phyloP scores from a whole-genome alignment of 176 grass and related monocot genomes.

The Alopecurus myosuroides region DNA sequence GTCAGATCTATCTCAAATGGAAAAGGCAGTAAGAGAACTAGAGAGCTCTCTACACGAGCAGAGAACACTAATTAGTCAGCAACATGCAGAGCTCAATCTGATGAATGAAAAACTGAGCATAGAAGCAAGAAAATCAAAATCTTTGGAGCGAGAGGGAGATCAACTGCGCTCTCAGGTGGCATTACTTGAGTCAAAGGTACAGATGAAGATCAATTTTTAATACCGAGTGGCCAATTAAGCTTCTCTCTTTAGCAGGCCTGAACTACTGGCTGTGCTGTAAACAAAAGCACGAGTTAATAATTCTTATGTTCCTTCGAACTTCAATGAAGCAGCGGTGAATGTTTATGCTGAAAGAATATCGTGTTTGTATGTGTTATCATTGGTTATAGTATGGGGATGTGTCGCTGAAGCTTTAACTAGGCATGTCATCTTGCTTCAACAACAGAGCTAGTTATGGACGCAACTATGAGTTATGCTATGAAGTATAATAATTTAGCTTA shows the following conservation, averaged over 20 bases:
- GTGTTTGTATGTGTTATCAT: background rate
- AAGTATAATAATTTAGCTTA: background rate
- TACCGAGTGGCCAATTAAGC: background rate
- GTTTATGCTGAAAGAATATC: conserved; percentile 1
- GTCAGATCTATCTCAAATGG: conserved; percentile 54
- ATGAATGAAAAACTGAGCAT: conserved; percentile 75
- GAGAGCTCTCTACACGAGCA: conserved; percentile 60
- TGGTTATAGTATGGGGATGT: background rate
- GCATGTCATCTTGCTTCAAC: background rate
- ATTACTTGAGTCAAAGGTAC: conserved; percentile 92
- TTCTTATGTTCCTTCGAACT: background rate
- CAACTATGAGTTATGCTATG: background rate
- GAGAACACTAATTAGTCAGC: conserved; percentile 63
- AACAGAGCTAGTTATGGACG: background rate
- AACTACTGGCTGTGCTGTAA: conserved; percentile 2
- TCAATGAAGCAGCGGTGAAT: background rate
- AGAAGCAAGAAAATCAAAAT: conserved; percentile 81
- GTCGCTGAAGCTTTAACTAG: background rate
- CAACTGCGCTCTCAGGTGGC: conserved; percentile 77
- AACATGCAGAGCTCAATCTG: conserved; percentile 59
- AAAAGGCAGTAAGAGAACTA: conserved; percentile 64
- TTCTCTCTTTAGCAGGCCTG: conserved; percentile 6
- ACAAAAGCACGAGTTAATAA: background rate
- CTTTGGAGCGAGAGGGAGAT: conserved; percentile 90
- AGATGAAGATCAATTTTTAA: background rate